Base-by-base conservation (phyloP, 129 eudicot genomes). In the Escallonia rubra region DNA sequence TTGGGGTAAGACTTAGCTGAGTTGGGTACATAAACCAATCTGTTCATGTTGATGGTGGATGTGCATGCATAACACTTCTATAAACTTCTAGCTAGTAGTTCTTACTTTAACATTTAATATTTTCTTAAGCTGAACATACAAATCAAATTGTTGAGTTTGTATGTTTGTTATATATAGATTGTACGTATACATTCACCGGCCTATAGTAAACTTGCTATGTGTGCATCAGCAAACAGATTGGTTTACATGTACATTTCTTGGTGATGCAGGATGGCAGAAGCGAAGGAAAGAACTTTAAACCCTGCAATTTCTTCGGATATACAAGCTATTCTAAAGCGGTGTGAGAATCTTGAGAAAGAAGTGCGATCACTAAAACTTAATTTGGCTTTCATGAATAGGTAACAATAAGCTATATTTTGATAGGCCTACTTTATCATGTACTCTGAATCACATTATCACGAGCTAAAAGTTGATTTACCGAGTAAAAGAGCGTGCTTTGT, bases 291-390 rank as follows among this genome's bases (percentile, higher is more conserved):
- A 81, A 82, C 84, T 77, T 72, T 76, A 34, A 79, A 85, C 34
- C 96, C 90, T 42, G 76, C 79, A 66, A 69, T 81, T 70, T 86
- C 96, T 63, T 83, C 96, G 12, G 96, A 89, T 59, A 86, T 79
- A 88, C 96, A 86, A 64, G 81, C 94, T 48, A 70, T 90, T 42
- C 63, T 86, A 47, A 90, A 86, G 70, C 74, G 96, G 49, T 90
- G 96, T 56, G 96, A 90, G 57, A 90, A 86, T 77, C 96, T 90
- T 65, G 96, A 90, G 80, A 90, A 90, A 80, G 94, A 90, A 90
- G 94, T 84, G 57, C 78, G 96, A 2, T 90, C 96, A 7, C 94
- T 87, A 43, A 87, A 87, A 69, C 96, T 90, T 48, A 90, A 90
- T 72, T 57, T 90, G 76, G 77, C 96, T 60, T 90, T 90, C 80